These are phyloP conservation scores for Triangularia verruculosa DNA, from an alignment of 2,329 filamentous ascomycete genomes.

Conservation along the genomic window DNA sequence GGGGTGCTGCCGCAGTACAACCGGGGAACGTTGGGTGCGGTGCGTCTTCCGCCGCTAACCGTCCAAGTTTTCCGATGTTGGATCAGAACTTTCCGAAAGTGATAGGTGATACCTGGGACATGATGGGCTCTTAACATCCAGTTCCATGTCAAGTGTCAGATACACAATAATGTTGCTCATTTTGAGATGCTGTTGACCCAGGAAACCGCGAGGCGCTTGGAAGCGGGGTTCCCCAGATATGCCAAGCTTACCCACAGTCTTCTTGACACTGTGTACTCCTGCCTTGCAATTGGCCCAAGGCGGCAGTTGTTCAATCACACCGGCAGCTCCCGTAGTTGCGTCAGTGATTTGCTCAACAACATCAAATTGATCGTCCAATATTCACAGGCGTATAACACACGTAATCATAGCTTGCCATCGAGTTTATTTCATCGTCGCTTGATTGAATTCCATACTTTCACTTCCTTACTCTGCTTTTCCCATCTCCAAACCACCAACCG, in stretches of 20 bases:
- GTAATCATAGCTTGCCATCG: neutral
- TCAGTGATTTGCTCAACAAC: constrained; percentile 20
- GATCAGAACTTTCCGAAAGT: neutral
- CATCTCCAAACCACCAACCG: neutral
- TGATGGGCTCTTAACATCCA: too few species aligned
- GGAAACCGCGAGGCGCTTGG: neutral
- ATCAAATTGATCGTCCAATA: neutral
- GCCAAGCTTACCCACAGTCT: neutral
- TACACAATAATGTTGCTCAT: too few species aligned
- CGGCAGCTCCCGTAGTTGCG: constrained; percentile 20
- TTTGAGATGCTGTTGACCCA: neutral
- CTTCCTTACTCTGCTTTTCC: neutral
- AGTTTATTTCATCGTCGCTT: neutral
- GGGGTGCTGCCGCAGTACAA: neutral
- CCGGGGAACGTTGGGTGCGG: constrained; percentile 2
- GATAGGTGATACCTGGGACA: too few species aligned
- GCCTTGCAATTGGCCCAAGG: neutral
- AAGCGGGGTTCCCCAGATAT: neutral
- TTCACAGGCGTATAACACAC: neutral
- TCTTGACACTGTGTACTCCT: neutral
- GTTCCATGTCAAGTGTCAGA: too few species aligned
- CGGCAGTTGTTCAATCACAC: neutral
- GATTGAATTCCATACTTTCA: neutral
- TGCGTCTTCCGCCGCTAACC: constrained; percentile 9
- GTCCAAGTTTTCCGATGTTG: neutral